Evolutionary conservation across 495 filamentous ascomycete species (phyloP).

Genomic region (Aspergillus cavernicola): DNA sequence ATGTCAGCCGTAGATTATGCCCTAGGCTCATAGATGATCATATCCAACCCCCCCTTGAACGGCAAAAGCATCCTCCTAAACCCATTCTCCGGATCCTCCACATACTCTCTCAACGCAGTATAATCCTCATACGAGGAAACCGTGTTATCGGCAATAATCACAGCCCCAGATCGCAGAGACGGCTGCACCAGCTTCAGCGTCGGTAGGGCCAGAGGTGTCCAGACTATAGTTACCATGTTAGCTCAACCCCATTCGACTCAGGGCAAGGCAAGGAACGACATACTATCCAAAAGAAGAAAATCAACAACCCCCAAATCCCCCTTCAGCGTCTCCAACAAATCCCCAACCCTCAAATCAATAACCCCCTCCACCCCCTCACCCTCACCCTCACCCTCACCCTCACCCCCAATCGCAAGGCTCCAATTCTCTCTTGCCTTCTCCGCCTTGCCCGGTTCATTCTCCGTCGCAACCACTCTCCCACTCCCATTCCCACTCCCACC

Average conservation of each 20-base stretch:
- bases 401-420: constrained; percentile 24
- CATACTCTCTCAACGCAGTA: neutral
- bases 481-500: constrained; percentile 4
- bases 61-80: constrained; percentile 7
- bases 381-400: constrained; percentile 31
- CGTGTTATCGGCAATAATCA: constrained; percentile 51
- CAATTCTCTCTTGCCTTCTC: constrained; percentile 43
- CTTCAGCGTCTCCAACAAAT: constrained; percentile 49
- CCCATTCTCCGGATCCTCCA: neutral
- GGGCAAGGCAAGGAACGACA: no score
- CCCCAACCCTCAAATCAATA: constrained; percentile 52
- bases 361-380: constrained; percentile 36
- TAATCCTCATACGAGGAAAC: neutral
- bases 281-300: constrained; percentile 54
- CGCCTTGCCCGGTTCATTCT: constrained; percentile 50
- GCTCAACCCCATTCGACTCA: no score
- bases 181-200: constrained; percentile 44
- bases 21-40: neutral
- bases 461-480: constrained; percentile 51
- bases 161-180: constrained; percentile 39
- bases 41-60: constrained; percentile 2
- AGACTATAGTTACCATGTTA: constrained; percentile 42
- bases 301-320: constrained; percentile 40
- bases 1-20: no score
- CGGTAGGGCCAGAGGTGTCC: constrained; percentile 47